These are phyloP conservation scores for Tricholomella constricta DNA, from an alignment of 768 basidiomycete genomes.

Conservation along the genomic window DNA sequence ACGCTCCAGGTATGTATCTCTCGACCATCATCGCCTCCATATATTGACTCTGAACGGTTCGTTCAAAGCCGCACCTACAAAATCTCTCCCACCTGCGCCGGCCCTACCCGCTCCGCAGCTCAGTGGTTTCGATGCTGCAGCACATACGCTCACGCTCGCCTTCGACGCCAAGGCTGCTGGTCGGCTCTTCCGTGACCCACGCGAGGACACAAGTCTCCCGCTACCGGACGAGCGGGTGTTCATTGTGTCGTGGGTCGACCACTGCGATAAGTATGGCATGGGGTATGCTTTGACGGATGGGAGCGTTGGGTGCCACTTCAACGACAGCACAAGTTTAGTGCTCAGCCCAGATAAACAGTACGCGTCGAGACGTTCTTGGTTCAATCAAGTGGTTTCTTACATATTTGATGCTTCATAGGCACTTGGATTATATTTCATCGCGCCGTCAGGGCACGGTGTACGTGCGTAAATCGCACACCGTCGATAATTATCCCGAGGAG, in stretches of 20 bases:
- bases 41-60: background rate
- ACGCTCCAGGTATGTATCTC: slow-evolving; percentile 11
- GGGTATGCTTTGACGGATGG: slow-evolving; percentile 97
- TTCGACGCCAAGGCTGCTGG: slow-evolving; percentile 70
- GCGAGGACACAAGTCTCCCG: slow-evolving; percentile 45
- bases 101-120: slow-evolving; percentile 24
- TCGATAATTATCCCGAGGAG: slow-evolving; percentile 74
- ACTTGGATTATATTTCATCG: slow-evolving; percentile 86
- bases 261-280: slow-evolving; percentile 99
- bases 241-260: slow-evolving; percentile 98
- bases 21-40: background rate
- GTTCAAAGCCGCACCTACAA: slow-evolving; percentile 9
- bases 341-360: slow-evolving; percentile 87
- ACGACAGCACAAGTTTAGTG: slow-evolving; percentile 88
- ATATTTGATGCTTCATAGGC: slow-evolving; percentile 51
- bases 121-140: slow-evolving; percentile 70
- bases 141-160: slow-evolving; percentile 50
- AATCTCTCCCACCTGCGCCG: slow-evolving; percentile 18
- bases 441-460: slow-evolving; percentile 66
- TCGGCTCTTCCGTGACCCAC: slow-evolving; percentile 66
- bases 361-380: slow-evolving; percentile 31
- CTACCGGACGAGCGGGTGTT: slow-evolving; percentile 78
- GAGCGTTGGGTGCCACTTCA: slow-evolving; percentile 93
- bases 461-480: slow-evolving; percentile 69
- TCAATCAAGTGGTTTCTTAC: background rate